Percentiles rank a stretch among this genome's conserved stretches.
phyloP scores from a whole-genome alignment of 2,329 filamentous ascomycete genomes.

The Penicillium sp. region DNA sequence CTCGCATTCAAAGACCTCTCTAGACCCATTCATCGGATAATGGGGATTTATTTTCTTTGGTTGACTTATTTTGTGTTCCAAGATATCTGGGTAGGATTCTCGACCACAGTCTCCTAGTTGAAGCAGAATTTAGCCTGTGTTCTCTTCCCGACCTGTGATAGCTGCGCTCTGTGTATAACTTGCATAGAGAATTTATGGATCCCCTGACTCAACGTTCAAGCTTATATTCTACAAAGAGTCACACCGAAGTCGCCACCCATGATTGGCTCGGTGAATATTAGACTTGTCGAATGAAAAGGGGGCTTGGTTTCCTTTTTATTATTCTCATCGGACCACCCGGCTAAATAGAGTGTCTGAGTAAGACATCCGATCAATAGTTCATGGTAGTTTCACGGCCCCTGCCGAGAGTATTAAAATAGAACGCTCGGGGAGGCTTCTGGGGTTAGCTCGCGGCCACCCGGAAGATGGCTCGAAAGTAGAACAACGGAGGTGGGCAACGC shows the following conservation, averaged over 20 bases:
- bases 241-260: neutral
- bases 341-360: neutral
- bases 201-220: neutral
- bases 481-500: neutral
- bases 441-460: neutral
- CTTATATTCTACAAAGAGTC: neutral
- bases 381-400: neutral
- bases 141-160: neutral
- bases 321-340: no score
- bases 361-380: neutral
- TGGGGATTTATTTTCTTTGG: neutral
- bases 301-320: no score
- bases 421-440: neutral
- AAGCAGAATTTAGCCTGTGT: neutral
- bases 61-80: neutral
- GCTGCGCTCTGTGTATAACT: neutral
- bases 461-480: neutral
- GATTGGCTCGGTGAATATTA: neutral
- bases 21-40: neutral
- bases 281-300: neutral
- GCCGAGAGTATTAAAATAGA: neutral
- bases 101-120: neutral
- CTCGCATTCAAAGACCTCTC: neutral
- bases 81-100: neutral
- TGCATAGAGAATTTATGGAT: neutral